phyloP scores from a whole-genome alignment of 2,329 filamentous ascomycete species.

The Sporothrix pallida region DNA sequence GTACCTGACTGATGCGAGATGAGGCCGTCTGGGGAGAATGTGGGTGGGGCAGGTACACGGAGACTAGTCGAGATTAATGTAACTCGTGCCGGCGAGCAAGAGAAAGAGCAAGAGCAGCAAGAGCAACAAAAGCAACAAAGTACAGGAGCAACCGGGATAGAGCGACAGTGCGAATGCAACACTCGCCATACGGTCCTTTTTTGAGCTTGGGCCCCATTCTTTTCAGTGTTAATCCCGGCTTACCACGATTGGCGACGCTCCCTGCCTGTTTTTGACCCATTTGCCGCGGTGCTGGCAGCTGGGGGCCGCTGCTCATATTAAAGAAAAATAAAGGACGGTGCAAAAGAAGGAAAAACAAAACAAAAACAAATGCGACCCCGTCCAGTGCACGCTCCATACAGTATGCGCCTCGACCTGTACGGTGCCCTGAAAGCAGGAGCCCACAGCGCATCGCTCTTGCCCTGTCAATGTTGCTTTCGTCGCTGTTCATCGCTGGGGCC shows the following conservation, averaged over 20 bases:
- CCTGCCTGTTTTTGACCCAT: not conserved
- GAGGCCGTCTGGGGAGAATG: conserved; percentile 38
- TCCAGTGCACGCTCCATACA: conserved; percentile 12
- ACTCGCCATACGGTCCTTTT: not conserved
- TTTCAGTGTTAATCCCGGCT: conserved; percentile 8
- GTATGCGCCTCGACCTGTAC: conserved; percentile 28
- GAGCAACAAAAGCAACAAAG: too few species aligned
- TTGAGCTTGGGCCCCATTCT: conserved; percentile 17
- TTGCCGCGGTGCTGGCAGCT: not conserved
- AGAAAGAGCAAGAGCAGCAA: too few species aligned
- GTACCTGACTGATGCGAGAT: conserved; percentile 42
- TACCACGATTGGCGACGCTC: conserved; percentile 21
- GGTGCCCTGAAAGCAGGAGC: conserved; percentile 6
- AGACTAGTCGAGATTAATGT: conserved; percentile 42
- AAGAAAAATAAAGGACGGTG: not conserved
- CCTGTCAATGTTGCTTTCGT: conserved; percentile 18
- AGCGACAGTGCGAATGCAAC: not conserved
- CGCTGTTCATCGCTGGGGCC: not conserved
- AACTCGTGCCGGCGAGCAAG: conserved; percentile 35
- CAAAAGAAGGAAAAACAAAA: conserved; percentile 17
- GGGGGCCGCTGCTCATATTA: not conserved
- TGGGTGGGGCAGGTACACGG: conserved; percentile 42
- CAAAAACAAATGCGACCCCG: not conserved
- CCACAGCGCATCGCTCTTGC: not conserved
- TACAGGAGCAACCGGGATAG: not conserved